A percentile compares a stretch with the other conserved stretches of the same genome.
Evolutionary conservation across 1,284 basidiomycete genomes (phyloP).

Genomic region (Austroboletus rostrupii): DNA sequence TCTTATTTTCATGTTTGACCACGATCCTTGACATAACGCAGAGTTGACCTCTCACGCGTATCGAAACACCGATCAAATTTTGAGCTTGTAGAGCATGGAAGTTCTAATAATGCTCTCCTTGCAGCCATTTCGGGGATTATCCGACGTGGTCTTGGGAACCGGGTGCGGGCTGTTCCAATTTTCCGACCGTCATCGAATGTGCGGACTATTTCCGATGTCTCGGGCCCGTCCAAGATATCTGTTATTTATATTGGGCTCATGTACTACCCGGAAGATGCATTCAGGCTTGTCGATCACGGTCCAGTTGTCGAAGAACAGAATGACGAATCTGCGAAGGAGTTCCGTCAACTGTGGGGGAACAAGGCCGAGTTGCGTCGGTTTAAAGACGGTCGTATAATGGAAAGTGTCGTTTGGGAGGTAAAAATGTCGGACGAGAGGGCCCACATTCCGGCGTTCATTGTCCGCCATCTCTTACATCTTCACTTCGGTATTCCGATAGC

Average conservation of each 20-base stretch:
- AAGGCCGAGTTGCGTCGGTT: constrained; percentile 94
- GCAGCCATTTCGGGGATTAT: constrained; percentile 53
- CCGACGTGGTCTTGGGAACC: constrained; percentile 66
- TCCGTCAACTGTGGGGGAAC: constrained; percentile 88
- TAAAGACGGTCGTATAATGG: constrained; percentile 90
- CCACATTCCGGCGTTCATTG: constrained; percentile 74
- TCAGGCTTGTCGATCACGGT: constrained; percentile 85
- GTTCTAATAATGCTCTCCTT: constrained; percentile 52
- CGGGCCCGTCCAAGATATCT: constrained; percentile 41
- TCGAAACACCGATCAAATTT: constrained; percentile 45
- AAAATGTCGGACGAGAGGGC: constrained; percentile 72
- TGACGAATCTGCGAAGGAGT: constrained; percentile 51
- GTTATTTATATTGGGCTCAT: constrained; percentile 69
- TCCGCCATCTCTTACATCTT: constrained; percentile 67
- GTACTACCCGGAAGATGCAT: constrained; percentile 67
- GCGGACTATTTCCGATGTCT: constrained; percentile 49
- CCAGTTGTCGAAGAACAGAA: constrained; percentile 69
- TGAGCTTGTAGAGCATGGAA: constrained; percentile 58
- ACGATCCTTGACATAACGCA: constrained; percentile 26
- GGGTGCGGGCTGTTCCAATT: constrained; percentile 58
- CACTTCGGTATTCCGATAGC: constrained; percentile 67
- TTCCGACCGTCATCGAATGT: constrained; percentile 47
- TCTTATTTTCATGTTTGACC: constrained; percentile 10
- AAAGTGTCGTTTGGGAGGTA: constrained; percentile 93
- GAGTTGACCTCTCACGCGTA: constrained; percentile 59